A percentile compares a stretch with the other conserved stretches of the same genome.
These are phyloP conservation scores for Talaromyces sp. DNA, from an alignment of 2,329 filamentous ascomycete genomes.

Conservation along the genomic window DNA sequence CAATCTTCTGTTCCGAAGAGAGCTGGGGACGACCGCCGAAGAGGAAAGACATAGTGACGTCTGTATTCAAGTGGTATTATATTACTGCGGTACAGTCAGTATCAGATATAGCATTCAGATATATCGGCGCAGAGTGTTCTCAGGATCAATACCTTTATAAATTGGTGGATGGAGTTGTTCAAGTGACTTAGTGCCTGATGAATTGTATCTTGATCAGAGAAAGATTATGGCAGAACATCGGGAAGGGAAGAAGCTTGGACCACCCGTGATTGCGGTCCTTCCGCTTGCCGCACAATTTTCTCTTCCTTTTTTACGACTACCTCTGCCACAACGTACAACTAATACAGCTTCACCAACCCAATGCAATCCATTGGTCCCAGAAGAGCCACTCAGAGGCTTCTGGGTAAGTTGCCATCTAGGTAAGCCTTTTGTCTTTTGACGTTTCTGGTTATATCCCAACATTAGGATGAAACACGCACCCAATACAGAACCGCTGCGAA, in stretches of 20 bases:
- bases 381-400: slow-evolving; percentile 32
- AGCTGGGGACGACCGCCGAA: slow-evolving; percentile 74
- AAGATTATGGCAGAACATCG: neutral
- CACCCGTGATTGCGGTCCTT: slow-evolving; percentile 6
- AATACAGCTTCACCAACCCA: slow-evolving; percentile 3
- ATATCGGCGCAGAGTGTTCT: too few relatives aligned
- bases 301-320: neutral
- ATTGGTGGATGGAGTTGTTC: neutral
- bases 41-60: slow-evolving; percentile 63
- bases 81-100: neutral
- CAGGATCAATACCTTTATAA: neutral
- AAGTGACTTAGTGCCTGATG: neutral
- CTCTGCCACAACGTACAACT: neutral
- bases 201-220: neutral
- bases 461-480: slow-evolving; percentile 44
- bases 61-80: neutral
- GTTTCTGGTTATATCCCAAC: neutral
- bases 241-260: slow-evolving; percentile 18
- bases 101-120: neutral
- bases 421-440: slow-evolving; percentile 22
- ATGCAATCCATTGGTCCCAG: slow-evolving; percentile 41
- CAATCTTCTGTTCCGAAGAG: slow-evolving; percentile 94
- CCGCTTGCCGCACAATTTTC: slow-evolving; percentile 9
- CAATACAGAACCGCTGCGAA: slow-evolving; percentile 65
- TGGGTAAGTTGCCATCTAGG: slow-evolving; percentile 31